phyloP scores from a whole-genome alignment of 768 basidiomycete genomes.

The Phylloporus sp. region DNA sequence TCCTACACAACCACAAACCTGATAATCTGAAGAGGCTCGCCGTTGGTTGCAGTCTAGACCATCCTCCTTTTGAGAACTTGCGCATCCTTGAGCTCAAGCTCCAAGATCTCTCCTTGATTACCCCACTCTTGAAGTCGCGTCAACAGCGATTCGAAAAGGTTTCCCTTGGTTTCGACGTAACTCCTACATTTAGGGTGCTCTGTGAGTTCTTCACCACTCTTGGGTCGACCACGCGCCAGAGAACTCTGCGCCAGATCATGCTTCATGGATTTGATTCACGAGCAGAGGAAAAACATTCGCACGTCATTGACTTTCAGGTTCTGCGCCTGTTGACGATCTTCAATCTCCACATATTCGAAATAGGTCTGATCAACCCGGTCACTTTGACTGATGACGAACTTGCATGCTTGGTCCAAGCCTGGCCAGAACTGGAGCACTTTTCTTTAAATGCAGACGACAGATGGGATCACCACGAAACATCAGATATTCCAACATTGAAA shows the following conservation, averaged over 20 bases:
- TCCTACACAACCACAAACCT: not conserved
- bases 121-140: not conserved
- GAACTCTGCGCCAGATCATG: not conserved
- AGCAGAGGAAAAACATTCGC: no score
- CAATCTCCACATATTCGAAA: not conserved
- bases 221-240: not conserved
- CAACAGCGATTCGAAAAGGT: not conserved
- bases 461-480: no score
- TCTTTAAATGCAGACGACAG: not conserved
- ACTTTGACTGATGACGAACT: not conserved
- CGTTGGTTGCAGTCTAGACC: no score
- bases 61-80: not conserved
- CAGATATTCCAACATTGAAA: not conserved
- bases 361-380: not conserved
- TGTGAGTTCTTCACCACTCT: not conserved
- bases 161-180: not conserved
- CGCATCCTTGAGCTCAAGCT: not conserved
- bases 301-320: not conserved
- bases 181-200: not conserved
- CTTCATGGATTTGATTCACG: not conserved
- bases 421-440: not conserved
- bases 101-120: not conserved
- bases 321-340: not conserved
- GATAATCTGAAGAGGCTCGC: not conserved
- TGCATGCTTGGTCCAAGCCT: not conserved